phyloP scores from a whole-genome alignment of 1,284 basidiomycete genomes.

The Ceratobasidium sp. region DNA sequence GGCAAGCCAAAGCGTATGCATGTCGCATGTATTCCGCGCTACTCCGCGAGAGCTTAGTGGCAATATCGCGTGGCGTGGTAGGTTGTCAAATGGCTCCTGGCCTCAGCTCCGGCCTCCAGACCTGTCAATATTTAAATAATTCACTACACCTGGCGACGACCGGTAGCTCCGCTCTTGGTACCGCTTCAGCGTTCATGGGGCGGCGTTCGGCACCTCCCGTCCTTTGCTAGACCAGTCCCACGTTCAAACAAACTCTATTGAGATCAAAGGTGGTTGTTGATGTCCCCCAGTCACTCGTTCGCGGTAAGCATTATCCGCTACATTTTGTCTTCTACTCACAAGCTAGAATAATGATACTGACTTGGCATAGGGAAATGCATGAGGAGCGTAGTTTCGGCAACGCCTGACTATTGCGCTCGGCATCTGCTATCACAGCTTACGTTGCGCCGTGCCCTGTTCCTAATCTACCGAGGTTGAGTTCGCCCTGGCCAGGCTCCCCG shows the following conservation, averaged over 20 bases:
- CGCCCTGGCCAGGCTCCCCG: background rate
- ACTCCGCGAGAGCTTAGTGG: background rate
- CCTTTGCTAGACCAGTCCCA: background rate
- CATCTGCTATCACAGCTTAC: slow-evolving; percentile 18
- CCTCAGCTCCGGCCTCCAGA: background rate
- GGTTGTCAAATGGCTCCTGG: slow-evolving; percentile 18
- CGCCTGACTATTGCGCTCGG: background rate
- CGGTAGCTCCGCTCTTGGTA: background rate
- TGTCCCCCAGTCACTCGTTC: background rate
- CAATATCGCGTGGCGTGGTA: background rate
- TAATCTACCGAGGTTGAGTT: slow-evolving; percentile 4
- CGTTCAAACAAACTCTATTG: background rate
- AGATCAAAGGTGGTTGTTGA: background rate
- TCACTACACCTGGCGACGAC: background rate
- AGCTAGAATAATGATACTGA: background rate
- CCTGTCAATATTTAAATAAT: background rate
- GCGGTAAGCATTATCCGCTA: background rate
- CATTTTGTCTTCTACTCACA: background rate
- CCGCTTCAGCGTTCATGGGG: background rate
- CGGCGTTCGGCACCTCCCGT: background rate
- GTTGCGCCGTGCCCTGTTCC: background rate
- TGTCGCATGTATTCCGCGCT: no score
- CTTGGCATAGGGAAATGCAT: background rate
- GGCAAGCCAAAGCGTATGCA: background rate
- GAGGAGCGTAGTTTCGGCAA: background rate